These are phyloP conservation scores for Fusarium palustre DNA, from an alignment of 2,329 filamentous ascomycete species.

Conservation along the genomic window DNA sequence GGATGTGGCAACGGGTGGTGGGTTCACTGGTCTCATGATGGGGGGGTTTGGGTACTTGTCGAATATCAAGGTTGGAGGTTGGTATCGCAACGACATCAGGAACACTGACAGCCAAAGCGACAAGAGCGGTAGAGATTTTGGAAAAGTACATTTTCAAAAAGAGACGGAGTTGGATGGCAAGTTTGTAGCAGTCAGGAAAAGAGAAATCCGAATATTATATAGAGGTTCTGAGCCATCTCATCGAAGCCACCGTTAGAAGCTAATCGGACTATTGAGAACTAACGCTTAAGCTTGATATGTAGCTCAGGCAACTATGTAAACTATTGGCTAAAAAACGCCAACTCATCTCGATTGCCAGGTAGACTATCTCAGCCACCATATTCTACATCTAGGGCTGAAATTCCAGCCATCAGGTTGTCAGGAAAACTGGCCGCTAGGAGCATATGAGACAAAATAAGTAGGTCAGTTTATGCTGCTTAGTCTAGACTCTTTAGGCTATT, in stretches of 20 bases:
- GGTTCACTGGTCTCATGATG: no score
- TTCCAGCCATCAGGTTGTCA: no score
- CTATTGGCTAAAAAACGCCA: background rate
- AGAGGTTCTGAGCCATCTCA: background rate
- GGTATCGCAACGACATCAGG: background rate
- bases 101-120: background rate
- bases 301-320: background rate
- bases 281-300: background rate
- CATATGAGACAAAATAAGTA: no score
- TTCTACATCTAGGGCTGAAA: background rate
- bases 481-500: no score
- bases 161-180: no score
- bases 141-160: background rate
- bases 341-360: background rate
- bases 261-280: background rate
- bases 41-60: background rate
- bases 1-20: background rate
- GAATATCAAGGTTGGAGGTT: background rate
- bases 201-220: background rate
- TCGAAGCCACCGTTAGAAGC: no score
- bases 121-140: background rate
- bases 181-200: no score
- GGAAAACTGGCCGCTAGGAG: no score
- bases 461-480: no score
- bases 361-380: background rate